Conservation (phyloP, 305 asterid genomes). For the Rubia peregrina region DNA sequence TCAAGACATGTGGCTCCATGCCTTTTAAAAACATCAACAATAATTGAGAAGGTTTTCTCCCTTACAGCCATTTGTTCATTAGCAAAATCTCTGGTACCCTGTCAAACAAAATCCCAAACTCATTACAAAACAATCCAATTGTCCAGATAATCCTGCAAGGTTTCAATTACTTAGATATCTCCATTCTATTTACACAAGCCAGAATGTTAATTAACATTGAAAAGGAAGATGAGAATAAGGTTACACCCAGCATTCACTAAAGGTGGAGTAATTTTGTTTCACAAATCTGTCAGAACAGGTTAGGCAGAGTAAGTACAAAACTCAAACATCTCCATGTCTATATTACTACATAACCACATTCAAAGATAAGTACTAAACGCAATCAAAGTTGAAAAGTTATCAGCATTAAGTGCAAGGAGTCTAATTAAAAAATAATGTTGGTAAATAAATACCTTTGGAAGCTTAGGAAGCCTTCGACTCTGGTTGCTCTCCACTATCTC, state of each 20-base stretch:
- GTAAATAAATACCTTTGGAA: constrained; percentile 54
- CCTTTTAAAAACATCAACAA: constrained; percentile 5
- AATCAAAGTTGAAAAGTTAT: background rate
- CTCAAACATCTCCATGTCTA: background rate
- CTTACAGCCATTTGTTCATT: constrained; percentile 84
- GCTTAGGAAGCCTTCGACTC: constrained; percentile 74
- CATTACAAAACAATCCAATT: constrained; percentile 13
- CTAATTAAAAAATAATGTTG: background rate
- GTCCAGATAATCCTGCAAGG: background rate
- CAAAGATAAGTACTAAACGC: background rate
- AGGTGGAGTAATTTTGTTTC: background rate
- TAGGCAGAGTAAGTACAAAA: background rate
- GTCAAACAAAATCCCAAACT: constrained; percentile 47
- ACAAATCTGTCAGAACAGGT: background rate
- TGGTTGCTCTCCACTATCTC: constrained; percentile 79
- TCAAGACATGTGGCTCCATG: constrained; percentile 45
- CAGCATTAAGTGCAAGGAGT: background rate
- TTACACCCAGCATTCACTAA: background rate
- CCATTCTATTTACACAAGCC: background rate
- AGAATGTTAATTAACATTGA: background rate
- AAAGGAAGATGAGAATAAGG: background rate
- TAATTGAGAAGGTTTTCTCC: constrained; percentile 36
- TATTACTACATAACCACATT: background rate
- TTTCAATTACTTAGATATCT: background rate
- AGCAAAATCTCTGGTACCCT: constrained; percentile 54